A percentile compares a stretch with the other conserved stretches of the same genome.
These are phyloP conservation scores for Arthromyces matolae DNA, from an alignment of 768 basidiomycete genomes.

Conservation along the genomic window DNA sequence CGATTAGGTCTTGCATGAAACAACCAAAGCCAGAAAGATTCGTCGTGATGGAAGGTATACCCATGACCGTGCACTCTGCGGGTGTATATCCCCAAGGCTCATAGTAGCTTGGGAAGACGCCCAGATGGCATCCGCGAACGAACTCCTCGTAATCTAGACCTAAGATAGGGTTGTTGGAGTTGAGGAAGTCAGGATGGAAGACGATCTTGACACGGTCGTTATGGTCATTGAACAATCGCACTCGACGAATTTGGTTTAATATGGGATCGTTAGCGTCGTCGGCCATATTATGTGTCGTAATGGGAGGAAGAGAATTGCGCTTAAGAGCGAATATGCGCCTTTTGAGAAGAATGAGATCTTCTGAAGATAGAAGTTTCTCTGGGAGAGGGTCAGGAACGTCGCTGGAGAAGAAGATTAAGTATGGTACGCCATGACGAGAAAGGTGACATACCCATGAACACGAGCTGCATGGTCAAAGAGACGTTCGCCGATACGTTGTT, in stretches of 20 bases:
- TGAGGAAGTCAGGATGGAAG: conserved; percentile 98
- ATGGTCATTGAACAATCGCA: conserved; percentile 88
- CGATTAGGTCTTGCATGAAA: conserved; percentile 98
- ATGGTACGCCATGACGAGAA: not conserved
- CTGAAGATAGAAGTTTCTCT: conserved; percentile 76
- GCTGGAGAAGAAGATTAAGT: conserved; percentile 42
- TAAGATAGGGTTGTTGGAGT: conserved; percentile 95
- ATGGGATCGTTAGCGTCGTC: conserved; percentile 93
- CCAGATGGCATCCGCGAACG: conserved; percentile 95
- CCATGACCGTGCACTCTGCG: conserved; percentile 99
- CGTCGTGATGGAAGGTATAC: conserved; percentile 94
- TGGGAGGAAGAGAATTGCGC: conserved; percentile 89
- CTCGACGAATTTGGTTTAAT: conserved; percentile 89
- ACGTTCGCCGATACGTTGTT: conserved; percentile 86
- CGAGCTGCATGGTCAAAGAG: conserved; percentile 93
- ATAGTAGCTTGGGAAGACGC: conserved; percentile 98
- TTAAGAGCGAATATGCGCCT: conserved; percentile 95
- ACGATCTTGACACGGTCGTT: conserved; percentile 93
- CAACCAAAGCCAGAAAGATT: conserved; percentile 98
- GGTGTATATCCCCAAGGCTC: conserved; percentile 97
- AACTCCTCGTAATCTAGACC: conserved; percentile 99
- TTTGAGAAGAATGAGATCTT: conserved; percentile 93
- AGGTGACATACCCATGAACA: conserved; percentile 72
- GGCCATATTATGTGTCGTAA: conserved; percentile 98
- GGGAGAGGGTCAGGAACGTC: conserved; percentile 71